These are phyloP conservation scores for Ephemerocybe angulata DNA, from an alignment of 768 basidiomycete genomes.

Conservation along the genomic window DNA sequence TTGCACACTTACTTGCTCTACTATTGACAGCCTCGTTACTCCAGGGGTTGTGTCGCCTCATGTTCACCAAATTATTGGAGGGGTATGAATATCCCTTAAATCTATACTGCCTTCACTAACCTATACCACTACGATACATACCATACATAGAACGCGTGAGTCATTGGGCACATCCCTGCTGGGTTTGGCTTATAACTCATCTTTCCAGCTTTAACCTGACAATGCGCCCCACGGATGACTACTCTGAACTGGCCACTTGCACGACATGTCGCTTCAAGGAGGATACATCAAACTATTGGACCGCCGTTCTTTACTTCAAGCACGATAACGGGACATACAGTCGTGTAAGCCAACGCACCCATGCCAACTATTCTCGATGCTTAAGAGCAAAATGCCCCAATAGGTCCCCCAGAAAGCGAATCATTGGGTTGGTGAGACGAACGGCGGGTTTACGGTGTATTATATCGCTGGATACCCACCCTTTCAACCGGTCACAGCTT, in stretches of 20 bases:
- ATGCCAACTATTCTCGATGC: not conserved
- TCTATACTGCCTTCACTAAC: not conserved
- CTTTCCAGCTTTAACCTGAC: conserved; percentile 7
- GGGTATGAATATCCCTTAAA: too few relatives aligned
- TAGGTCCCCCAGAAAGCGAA: conserved; percentile 8
- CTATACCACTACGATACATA: not conserved
- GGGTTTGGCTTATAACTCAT: not conserved
- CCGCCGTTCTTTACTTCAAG: conserved; percentile 10
- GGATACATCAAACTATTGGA: conserved; percentile 11
- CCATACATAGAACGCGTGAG: conserved; percentile 5
- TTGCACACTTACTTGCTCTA: not conserved
- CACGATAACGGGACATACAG: conserved; percentile 8
- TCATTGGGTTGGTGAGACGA: conserved; percentile 1
- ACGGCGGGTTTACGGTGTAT: conserved; percentile 5
- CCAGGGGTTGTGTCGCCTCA: conserved; percentile 8
- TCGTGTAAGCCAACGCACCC: not conserved
- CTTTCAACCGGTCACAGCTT: conserved; percentile 6
- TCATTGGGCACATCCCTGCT: not conserved
- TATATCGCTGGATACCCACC: conserved; percentile 8
- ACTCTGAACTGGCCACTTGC: conserved; percentile 6
- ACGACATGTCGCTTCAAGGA: conserved; percentile 10
- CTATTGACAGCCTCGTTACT: conserved; percentile 6
- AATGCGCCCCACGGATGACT: conserved; percentile 6
- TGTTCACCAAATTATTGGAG: conserved; percentile 11
- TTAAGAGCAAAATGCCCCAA: not conserved